Evolutionary conservation across 2,329 filamentous ascomycete genomes (phyloP).

Genomic region (Rugonectria rugulosa): DNA sequence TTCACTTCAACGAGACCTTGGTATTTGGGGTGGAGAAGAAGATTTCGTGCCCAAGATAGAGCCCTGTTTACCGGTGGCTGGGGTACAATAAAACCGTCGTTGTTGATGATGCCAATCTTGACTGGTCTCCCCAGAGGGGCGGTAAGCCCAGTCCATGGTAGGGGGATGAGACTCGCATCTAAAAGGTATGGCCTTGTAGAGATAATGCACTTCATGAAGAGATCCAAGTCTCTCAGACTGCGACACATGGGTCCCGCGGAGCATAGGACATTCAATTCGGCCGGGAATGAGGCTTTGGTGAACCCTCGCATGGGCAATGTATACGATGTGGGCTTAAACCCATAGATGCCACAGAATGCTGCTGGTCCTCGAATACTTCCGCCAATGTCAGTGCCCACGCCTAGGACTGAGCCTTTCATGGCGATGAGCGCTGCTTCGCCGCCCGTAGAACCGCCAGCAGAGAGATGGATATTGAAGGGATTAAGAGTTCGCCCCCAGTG

Average conservation of each 20-base stretch:
- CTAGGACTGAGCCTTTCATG: slow-evolving; percentile 47
- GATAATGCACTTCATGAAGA: slow-evolving; percentile 41
- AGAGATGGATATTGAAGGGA: slow-evolving; percentile 60
- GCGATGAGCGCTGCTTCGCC: slow-evolving; percentile 55
- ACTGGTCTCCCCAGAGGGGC: slow-evolving; percentile 19
- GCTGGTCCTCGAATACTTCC: slow-evolving; percentile 43
- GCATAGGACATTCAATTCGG: slow-evolving; percentile 44
- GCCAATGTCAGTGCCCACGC: slow-evolving; percentile 49
- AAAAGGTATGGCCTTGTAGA: slow-evolving; percentile 37
- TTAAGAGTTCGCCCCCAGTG: slow-evolving; percentile 2
- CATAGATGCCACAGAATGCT: slow-evolving; percentile 38
- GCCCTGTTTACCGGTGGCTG: slow-evolving; percentile 48
- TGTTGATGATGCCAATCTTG: slow-evolving; percentile 52
- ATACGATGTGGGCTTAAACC: slow-evolving; percentile 31
- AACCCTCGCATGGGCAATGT: slow-evolving; percentile 38
- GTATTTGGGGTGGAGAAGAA: not conserved
- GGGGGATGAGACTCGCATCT: slow-evolving; percentile 43
- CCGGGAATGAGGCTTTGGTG: slow-evolving; percentile 26
- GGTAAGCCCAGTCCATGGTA: slow-evolving; percentile 38
- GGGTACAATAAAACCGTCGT: slow-evolving; percentile 47
- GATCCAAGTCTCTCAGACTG: slow-evolving; percentile 44
- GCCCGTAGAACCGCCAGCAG: slow-evolving; percentile 68
- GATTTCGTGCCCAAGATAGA: slow-evolving; percentile 43
- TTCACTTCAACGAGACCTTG: slow-evolving; percentile 12
- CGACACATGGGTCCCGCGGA: slow-evolving; percentile 45